These are phyloP conservation scores for Mangifera indica DNA, from an alignment of 345 rosid genomes.

Conservation along the genomic window DNA sequence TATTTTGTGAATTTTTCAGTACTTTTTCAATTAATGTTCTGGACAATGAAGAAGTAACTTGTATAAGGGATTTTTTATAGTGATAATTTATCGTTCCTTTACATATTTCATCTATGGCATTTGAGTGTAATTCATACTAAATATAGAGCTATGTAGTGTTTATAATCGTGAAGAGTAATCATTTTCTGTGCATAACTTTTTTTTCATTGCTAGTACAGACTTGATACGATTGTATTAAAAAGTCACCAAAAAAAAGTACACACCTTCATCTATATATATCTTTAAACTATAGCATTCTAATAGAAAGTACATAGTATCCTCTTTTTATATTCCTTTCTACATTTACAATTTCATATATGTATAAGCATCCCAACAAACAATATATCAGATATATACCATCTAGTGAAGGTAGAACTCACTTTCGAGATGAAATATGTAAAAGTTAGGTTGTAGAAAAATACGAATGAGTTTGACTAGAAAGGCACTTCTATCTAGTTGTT, in stretches of 20 bases:
- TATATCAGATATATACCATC: not conserved
- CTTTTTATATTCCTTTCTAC: not conserved
- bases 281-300: not conserved
- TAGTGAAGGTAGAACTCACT: not conserved
- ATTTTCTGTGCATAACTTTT: not conserved
- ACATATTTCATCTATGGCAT: not conserved
- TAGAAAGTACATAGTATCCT: not conserved
- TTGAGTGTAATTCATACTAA: not conserved
- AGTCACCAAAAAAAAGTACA: not conserved
- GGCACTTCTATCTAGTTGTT: not conserved
- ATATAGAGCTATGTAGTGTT: not conserved
- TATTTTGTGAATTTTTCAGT: not conserved
- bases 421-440: not conserved
- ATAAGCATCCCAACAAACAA: not conserved
- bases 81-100: not conserved
- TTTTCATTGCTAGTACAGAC: not conserved
- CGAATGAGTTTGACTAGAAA: not conserved
- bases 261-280: too few relatives aligned
- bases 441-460: not conserved
- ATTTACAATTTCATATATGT: too few relatives aligned
- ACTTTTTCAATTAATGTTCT: conserved; percentile 1
- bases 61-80: not conserved
- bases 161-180: not conserved
- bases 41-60: not conserved
- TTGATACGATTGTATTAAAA: not conserved